Conservation (phyloP, 1,284 basidiomycete genomes). For the Irpex rosettiformis region DNA sequence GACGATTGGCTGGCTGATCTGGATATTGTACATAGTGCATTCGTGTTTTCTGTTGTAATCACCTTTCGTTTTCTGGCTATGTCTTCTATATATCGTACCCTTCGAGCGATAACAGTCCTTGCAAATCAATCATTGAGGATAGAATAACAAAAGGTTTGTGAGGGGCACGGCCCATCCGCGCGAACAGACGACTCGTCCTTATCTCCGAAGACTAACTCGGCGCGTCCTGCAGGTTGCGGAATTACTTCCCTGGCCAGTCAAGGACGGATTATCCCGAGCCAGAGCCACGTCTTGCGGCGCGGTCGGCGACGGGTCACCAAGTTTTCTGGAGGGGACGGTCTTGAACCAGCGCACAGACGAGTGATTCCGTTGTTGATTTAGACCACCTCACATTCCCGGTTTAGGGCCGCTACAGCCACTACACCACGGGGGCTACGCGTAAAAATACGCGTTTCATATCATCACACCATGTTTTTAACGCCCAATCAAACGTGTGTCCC, state of each 20-base stretch:
- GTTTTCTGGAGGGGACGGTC: conserved; percentile 88
- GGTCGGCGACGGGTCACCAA: conserved; percentile 69
- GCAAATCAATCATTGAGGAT: too few relatives aligned
- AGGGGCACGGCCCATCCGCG: conserved; percentile 66
- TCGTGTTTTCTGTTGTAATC: conserved; percentile 15
- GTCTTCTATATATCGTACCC: neutral
- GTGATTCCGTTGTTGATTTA: conserved; percentile 50
- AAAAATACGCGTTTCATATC: neutral
- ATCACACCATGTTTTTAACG: neutral
- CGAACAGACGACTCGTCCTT: conserved; percentile 78
- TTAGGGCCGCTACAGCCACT: conserved; percentile 80
- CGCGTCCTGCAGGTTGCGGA: conserved; percentile 77
- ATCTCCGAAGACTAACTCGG: conserved; percentile 89
- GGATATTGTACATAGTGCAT: conserved; percentile 18
- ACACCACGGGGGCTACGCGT: conserved; percentile 40
- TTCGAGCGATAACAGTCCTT: too few relatives aligned
- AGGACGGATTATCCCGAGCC: conserved; percentile 77
- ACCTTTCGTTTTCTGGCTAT: neutral
- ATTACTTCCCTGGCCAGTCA: conserved; percentile 86
- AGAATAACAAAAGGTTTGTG: conserved; percentile 77
- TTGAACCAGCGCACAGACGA: conserved; percentile 83
- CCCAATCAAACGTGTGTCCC: neutral
- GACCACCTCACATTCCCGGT: conserved; percentile 75
- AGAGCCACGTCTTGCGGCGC: conserved; percentile 53
- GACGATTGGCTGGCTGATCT: conserved; percentile 11